Base-by-base conservation (phyloP, 352 stramenopile genomes). In the Phytophthora kernoviae region DNA sequence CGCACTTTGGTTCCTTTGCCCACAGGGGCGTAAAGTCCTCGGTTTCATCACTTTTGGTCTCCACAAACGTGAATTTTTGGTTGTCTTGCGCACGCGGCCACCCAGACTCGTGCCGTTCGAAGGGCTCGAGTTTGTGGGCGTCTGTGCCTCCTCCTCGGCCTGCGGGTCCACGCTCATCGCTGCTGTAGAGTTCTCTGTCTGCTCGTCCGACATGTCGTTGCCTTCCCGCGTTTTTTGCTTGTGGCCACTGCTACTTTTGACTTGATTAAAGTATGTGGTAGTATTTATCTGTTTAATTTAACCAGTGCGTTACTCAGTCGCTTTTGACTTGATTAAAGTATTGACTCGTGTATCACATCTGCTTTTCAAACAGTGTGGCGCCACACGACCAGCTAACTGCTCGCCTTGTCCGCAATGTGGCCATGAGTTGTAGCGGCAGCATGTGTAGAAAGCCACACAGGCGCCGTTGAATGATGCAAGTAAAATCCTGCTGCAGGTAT, bases 11-110 rank as follows among this genome's bases (percentile, higher is more conserved):
- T 52, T 26, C 85, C 85, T 11, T 56, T 52, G 27, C 85, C 85
- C 7, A 60, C 58, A 0, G 85, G 85, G 81, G 75, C 58, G 65
- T 64, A 58, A 94, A 94, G 51, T 78, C 82, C 5, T 86, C 81
- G 10, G 77, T 48, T 17, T 90, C 79, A 27, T 89, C 79, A 10
- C 58, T 63, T 37, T 79, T 83, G 30, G 41, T 47, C 54, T 77
- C 65, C 8, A 58, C 62, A 45, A 88, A 80, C 65, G 74, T 81
- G 55, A 89, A 93, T 65, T 80, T 84, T 45, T 90, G 83, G 73
- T 89, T 1, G 77, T 75, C 53, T 73, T 72, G 44, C 83, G 83
- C 71, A 88, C 79, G 43, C 83, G 83, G 0, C 69, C 70, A 21
- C 76, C 68, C 20, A 73, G 50, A 54, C 60, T 84, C 57, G 70